Percentiles rank a stretch among this genome's conserved stretches.
Evolutionary conservation across 192 early-diverging fungal genomes (phyloP).

Genomic region (Backusella australiensis): DNA sequence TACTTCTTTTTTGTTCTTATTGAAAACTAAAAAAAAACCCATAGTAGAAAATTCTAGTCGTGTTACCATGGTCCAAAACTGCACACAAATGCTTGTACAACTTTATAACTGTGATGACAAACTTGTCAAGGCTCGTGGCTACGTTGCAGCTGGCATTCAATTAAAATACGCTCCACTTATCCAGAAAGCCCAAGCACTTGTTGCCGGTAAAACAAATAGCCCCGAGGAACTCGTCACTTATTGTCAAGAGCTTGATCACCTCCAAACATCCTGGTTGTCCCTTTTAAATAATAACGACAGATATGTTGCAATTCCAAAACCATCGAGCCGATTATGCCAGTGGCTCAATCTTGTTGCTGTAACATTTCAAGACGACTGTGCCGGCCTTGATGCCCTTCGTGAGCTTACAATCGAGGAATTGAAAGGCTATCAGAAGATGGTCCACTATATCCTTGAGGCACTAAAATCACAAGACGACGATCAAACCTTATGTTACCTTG

Average conservation of each 20-base stretch:
- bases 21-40: neutral
- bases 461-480: neutral
- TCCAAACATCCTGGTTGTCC: neutral
- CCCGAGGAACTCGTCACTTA: neutral
- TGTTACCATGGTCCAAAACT: slow-evolving; percentile 5
- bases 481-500: neutral
- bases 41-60: neutral
- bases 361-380: neutral
- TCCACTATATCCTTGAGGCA: neutral
- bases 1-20: neutral
- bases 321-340: neutral
- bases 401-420: neutral
- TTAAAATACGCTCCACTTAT: slow-evolving; percentile 5
- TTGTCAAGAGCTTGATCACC: neutral
- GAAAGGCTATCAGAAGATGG: neutral
- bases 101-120: neutral
- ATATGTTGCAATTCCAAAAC: neutral
- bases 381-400: neutral
- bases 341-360: neutral
- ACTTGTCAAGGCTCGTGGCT: slow-evolving; percentile 6
- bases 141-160: slow-evolving; percentile 8
- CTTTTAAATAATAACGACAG: neutral
- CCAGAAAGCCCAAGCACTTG: neutral
- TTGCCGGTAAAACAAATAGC: neutral
- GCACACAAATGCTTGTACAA: slow-evolving; percentile 5